Evolutionary conservation across 2,329 filamentous ascomycete genomes (phyloP), one percentile per base, ranked within the genome.

Genomic region (Didymellaceae sp.): DNA sequence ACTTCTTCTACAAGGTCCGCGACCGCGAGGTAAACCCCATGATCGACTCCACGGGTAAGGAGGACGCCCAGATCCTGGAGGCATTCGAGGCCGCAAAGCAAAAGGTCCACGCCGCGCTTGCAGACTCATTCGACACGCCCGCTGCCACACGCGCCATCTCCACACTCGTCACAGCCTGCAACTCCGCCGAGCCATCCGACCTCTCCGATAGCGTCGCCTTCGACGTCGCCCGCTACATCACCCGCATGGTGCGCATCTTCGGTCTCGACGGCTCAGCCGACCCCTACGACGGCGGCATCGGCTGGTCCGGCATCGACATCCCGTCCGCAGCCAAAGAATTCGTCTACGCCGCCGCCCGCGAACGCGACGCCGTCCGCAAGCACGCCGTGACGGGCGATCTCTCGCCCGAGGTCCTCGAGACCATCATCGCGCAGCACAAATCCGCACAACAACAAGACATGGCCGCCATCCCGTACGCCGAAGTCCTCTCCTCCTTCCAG

Each of bases 61-160:
- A 69, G 39, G 67, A 78, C 37, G 67, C 72, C n/a, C 72, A 74
- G n/a, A 71, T 86, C 1, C 67, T 71, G 9, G 65, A 72, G 10
- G 75, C 78, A 16, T 74, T 88, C 28, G 78, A 81, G 38, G 68
- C 77, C 18, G 79, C 85, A 1, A 81, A 87, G 63, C 65, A 74
- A 17, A 77, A 80, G n/a, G 74, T 87, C n/a, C 76, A 87, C 62
- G 76, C 78, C 32, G 87, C 88, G 1, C 79, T 97, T 13, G 81
- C 82, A 61, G 91, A 96, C 74, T 96, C 91, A 0, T 96, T 97
- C 71, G 88, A 97, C 73, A 97, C 92, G 0, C 86, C 89, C 1
- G 78, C 80, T 41, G 90, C 87, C 5, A 91, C 97, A 88, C 82
- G 83, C 39, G 77, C 85, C n/a, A 87, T 97, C 37, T 84, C 86